Evolutionary conservation across 2,329 filamentous ascomycete genomes (phyloP), one percentile per base, ranked within the genome.

Genomic region (Arthrocladium fulminans): DNA sequence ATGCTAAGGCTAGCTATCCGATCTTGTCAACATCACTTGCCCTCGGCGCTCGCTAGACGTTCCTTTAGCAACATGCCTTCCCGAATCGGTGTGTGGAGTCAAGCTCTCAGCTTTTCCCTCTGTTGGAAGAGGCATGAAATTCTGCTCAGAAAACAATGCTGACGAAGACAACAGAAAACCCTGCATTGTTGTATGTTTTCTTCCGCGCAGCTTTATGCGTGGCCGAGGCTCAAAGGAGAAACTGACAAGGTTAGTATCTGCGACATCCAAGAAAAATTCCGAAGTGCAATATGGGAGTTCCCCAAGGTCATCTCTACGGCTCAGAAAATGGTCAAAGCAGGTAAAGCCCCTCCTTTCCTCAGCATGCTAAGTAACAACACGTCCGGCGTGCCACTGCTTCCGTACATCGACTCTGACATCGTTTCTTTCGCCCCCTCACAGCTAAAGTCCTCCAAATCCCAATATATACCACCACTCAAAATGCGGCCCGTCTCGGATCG

Each of bases 181-280:
- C 70, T 37, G 69, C 67, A 30, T 56, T 73, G 27, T 73, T 73
- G 70, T 73, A 66, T 49, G 64, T 56, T 23, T n/a, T 12, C 34
- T n/a, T 10, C 22, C 39, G 30, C 13, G 23, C 17, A n/a, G 23
- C 10, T 22, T 19, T 40, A 46, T 27, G 45, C 25, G 50, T 35
- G 19, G 32, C 7, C 29, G 35, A 6, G n/a, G 32, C 34, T 29
- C 38, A 42, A 19, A 27, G 19, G 17, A 20, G 22, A 30, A 24
- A 29, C 22, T 38, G 8, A n/a, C 44, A 6, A 37, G 32, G 17
- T 15, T 53, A 96, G 89, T 61, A 79, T 97, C 63, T 97, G 90
- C 71, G 90, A 97, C 63, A 75, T 97, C 54, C 90, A 97, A 70
- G 90, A 96, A 58, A 94, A 88, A 66, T 97, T 97, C 69, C 79